Evolutionary conservation across 169 alveolate genomes (phyloP), one percentile per base, ranked within the genome.

Genomic region (Eimeria maxima): DNA sequence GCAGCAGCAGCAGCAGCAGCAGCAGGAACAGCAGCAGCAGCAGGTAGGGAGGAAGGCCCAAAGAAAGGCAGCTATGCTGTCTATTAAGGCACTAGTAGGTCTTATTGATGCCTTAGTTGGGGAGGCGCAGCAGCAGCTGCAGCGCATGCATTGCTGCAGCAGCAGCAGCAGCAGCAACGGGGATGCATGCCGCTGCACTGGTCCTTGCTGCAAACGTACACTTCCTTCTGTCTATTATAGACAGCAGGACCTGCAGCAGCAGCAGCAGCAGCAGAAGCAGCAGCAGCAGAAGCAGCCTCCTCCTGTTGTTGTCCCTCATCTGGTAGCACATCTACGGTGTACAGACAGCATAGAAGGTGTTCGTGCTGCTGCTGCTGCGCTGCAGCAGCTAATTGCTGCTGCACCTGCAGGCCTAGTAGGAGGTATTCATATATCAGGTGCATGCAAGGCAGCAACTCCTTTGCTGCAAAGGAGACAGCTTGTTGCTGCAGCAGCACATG

Each of bases 71-170:
- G 63, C 60, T 10, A 60, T 45, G 24, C 8, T 76, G 87, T 20
- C 87, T 20, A 63, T 76, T 7, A 76, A 76, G 27, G 60, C 87
- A 0, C 27, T 76, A 24, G 63, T 76, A 60, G 60, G 87, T 63
- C 87, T 76, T 7, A 33, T 76, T 27, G 87, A 20, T 11, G 87
- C 87, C 10, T 3, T 44, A 7, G 87, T 42, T 0, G 87, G 24
- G 5, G 87, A 76, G 87, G 87, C 63, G 57, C 63, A 76, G 87
- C 87, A 76, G 63, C 60, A 42, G 87, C 87, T 33, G 87, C 87
- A 22, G 80, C 80, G 80, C 33, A 27, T 33, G 87, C 47, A 60
- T 29, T 44, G 53, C 87, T 76, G 63, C 87, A 76, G 87, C 87
- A 76, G 87, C 47, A 38, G 47, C 87, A 4, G 60, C 87, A 44